phyloP scores from a whole-genome alignment of 805 yeast genomes.

The Yarrowia deformans region DNA sequence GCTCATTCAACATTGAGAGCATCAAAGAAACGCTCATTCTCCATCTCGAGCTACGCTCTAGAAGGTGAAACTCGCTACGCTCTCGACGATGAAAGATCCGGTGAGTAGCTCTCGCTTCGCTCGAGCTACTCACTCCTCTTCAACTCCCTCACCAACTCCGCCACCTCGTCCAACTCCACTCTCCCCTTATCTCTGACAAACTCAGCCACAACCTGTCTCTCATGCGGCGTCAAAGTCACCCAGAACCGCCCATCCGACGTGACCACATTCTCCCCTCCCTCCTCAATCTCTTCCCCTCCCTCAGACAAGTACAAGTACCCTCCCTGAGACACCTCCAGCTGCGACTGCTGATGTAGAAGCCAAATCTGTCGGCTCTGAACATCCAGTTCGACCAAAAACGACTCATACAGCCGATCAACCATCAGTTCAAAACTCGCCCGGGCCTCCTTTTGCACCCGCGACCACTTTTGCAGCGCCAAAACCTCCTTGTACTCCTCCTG shows the following conservation, averaged over 20 bases:
- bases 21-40: too few relatives aligned
- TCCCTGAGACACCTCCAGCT: slow-evolving; percentile 2
- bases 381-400: slow-evolving; percentile 12
- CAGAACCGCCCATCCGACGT: slow-evolving; percentile 29
- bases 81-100: too few relatives aligned
- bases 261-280: slow-evolving; percentile 14
- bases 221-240: slow-evolving; percentile 22
- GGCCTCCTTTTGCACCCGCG: not conserved
- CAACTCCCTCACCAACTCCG: slow-evolving; percentile 23
- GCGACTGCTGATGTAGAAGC: not conserved
- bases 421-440: slow-evolving; percentile 14
- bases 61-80: too few relatives aligned
- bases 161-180: slow-evolving; percentile 28
- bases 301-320: slow-evolving; percentile 7
- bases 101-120: not conserved
- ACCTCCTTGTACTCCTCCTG: slow-evolving; percentile 31
- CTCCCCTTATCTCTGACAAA: slow-evolving; percentile 16
- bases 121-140: slow-evolving; percentile 8
- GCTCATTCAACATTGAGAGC: too few relatives aligned
- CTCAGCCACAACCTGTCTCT: slow-evolving; percentile 14
- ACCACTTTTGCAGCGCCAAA: slow-evolving; percentile 7
- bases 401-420: slow-evolving; percentile 7
- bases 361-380: not conserved
- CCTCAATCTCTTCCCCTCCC: not conserved
- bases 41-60: too few relatives aligned